These are phyloP conservation scores for Tephrocybe sp. DNA, from an alignment of 768 basidiomycete species.

Conservation along the genomic window DNA sequence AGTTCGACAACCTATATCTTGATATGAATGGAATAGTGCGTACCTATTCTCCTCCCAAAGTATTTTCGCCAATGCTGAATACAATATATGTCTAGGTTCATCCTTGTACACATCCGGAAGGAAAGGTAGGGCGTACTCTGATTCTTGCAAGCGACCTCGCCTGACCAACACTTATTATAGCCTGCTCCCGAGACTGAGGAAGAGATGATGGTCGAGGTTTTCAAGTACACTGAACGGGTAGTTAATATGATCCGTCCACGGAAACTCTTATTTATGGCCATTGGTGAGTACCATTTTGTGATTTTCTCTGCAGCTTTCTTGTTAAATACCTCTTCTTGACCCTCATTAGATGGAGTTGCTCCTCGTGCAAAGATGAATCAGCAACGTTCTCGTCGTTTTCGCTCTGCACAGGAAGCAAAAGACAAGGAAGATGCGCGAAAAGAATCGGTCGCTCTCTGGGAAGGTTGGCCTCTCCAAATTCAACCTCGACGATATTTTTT, in stretches of 20 bases:
- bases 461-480: conserved; percentile 48
- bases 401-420: conserved; percentile 90
- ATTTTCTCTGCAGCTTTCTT: neutral
- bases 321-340: neutral
- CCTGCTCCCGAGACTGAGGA: conserved; percentile 97
- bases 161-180: too few species aligned
- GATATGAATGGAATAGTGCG: conserved; percentile 99
- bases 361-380: conserved; percentile 99
- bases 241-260: conserved; percentile 96
- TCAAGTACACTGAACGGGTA: conserved; percentile 94
- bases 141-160: too few species aligned
- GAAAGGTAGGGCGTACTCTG: conserved; percentile 55
- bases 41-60: conserved; percentile 3
- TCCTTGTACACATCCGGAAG: conserved; percentile 98
- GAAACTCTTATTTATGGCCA: conserved; percentile 96
- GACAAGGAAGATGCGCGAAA: conserved; percentile 87
- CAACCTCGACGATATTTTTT: neutral
- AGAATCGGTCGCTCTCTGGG: conserved; percentile 81
- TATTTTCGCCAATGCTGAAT: neutral
- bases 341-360: conserved; percentile 81
- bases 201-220: conserved; percentile 98
- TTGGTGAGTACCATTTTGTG: conserved; percentile 54
- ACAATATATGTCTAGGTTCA: conserved; percentile 61
- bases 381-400: conserved; percentile 94
- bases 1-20: conserved; percentile 95